Evolutionary conservation across 2,329 filamentous ascomycete species (phyloP).

Genomic region (Diaporthe eres): DNA sequence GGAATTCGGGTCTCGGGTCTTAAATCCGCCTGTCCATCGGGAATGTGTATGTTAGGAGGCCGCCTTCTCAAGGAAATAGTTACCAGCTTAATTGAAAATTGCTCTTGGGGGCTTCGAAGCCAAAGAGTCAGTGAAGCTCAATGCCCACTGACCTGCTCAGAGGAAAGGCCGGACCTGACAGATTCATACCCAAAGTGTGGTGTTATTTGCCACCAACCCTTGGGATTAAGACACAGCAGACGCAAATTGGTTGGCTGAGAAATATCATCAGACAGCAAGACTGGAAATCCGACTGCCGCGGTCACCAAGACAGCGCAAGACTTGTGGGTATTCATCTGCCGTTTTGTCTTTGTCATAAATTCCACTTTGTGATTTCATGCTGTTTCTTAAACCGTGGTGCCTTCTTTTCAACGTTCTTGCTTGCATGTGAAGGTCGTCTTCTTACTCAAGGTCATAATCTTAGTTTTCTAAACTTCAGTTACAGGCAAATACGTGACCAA

Average conservation of each 20-base stretch:
- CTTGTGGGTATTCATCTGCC: not conserved
- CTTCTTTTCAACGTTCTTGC: not conserved
- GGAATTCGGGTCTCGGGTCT: not conserved
- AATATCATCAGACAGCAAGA: not conserved
- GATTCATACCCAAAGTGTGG: not conserved
- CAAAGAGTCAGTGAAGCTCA: not conserved
- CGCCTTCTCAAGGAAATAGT: not conserved
- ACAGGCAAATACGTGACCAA: too few relatives aligned
- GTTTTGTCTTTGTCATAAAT: not conserved
- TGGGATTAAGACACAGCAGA: not conserved
- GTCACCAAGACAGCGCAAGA: not conserved
- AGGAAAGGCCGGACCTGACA: too few relatives aligned
- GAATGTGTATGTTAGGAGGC: not conserved
- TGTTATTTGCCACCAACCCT: not conserved
- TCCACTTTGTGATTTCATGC: not conserved
- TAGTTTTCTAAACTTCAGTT: not conserved
- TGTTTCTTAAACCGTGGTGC: not conserved
- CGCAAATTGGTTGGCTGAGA: not conserved
- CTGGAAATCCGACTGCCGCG: not conserved
- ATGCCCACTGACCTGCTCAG: not conserved
- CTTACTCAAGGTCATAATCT: not conserved
- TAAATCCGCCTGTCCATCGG: not conserved
- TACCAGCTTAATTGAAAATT: not conserved
- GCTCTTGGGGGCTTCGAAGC: not conserved
- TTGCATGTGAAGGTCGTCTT: not conserved